These are phyloP conservation scores for Kodamaea leandrae DNA, from an alignment of 805 yeast genomes.

Conservation along the genomic window DNA sequence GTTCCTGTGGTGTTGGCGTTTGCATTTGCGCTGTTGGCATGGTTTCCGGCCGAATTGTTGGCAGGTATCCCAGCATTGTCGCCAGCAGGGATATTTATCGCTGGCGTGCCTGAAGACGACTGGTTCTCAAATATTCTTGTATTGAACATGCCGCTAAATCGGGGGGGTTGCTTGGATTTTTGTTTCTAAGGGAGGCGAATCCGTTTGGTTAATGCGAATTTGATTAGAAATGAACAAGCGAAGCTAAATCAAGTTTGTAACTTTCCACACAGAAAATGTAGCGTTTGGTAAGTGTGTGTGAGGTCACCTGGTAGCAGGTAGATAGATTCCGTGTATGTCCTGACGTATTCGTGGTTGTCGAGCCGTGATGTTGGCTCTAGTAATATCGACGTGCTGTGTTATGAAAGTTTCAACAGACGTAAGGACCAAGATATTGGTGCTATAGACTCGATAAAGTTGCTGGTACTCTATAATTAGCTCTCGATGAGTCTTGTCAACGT, in stretches of 20 bases:
- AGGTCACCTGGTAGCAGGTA: not conserved
- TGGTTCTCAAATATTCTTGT: constrained; percentile 40
- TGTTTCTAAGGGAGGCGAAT: constrained; percentile 6
- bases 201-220: constrained; percentile 3
- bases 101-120: constrained; percentile 23
- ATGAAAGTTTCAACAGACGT: not conserved
- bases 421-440: not conserved
- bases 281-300: not conserved
- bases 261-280: not conserved
- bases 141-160: constrained; percentile 34
- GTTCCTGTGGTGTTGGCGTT: constrained; percentile 12
- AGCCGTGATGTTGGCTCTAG: not conserved
- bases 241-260: not conserved
- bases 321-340: not conserved
- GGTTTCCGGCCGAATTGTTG: not conserved
- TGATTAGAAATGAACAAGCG: not conserved
- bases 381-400: not conserved
- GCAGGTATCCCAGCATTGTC: constrained; percentile 3
- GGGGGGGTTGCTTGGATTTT: constrained; percentile 3
- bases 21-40: constrained; percentile 4
- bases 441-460: not conserved
- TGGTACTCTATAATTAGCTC: not conserved
- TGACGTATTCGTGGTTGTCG: not conserved
- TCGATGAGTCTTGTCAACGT: too few species aligned
- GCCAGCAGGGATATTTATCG: constrained; percentile 27